Base-by-base conservation (phyloP, 2,329 filamentous ascomycete species). In the Trematosphaeria pertusa region DNA sequence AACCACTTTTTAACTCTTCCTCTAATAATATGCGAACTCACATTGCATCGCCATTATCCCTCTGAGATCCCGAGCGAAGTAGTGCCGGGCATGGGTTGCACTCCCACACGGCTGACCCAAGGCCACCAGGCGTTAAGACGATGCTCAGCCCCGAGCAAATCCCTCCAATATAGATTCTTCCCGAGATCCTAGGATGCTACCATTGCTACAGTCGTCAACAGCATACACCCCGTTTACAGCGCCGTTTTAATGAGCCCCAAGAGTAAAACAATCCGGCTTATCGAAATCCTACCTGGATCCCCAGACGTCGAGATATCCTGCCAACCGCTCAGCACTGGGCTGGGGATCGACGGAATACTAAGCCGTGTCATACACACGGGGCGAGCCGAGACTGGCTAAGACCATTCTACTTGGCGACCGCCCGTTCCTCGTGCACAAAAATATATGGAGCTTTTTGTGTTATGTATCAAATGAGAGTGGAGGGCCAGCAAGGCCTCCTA, bases 231-330 rank as follows among this genome's bases (percentile, higher is more conserved):
- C 8, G 24, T 12, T 34, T 11, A 34, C 39, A 38, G 42, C 18
- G 33, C 43, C 35, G 33, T 44, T 9, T n/a, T 22, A 49, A 19
- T 39, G n/a, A n/a, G n/a, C n/a, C n/a, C n/a, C n/a, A n/a, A n/a
- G n/a, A n/a, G n/a, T n/a, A n/a, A n/a, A n/a, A n/a, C n/a, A n/a
- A n/a, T 49, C 33, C 31, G 46, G 12, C 18, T 49, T 28, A 40
- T 40, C 1, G 34, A n/a, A 18, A 28, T 49, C 7, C 46, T 40
- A 3, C 46, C 34, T 14, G 36, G 19, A 15, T 6, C 19, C 14
- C 3, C 31, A 3, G 37, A 49, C 17, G 22, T 43, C 12, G 40
- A 6, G n/a, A 32, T 32, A 7, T 32, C 30, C 5, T 32, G 30
- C n/a, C n/a, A 11, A 14, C 17, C 17, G n/a, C 7, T 6, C 7